Conservation (phyloP, 2,329 filamentous ascomycete genomes). For the Trichoderma simmonsii region DNA sequence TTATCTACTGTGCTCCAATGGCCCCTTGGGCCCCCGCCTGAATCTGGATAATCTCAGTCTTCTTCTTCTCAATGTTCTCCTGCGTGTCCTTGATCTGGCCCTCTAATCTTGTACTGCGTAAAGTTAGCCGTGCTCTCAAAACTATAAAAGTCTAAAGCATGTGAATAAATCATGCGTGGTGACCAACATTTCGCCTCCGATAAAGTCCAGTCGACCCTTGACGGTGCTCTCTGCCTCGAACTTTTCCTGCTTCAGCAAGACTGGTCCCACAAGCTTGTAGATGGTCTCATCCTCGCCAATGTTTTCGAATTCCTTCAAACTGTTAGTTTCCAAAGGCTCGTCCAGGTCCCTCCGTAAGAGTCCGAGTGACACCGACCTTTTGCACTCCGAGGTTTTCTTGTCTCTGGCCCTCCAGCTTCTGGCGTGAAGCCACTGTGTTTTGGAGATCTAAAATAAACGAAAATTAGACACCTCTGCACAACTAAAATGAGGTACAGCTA, state of each 20-base stretch:
- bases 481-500: neutral
- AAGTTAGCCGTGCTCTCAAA: slow-evolving; percentile 17
- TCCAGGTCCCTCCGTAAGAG: neutral
- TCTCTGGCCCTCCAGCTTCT: slow-evolving; percentile 90
- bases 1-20: slow-evolving; percentile 28
- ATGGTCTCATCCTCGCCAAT: slow-evolving; percentile 81
- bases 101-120: slow-evolving; percentile 41
- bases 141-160: neutral
- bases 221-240: slow-evolving; percentile 87
- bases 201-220: slow-evolving; percentile 86
- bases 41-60: slow-evolving; percentile 56
- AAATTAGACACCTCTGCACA: neutral
- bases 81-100: slow-evolving; percentile 54
- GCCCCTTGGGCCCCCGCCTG: slow-evolving; percentile 50
- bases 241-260: slow-evolving; percentile 92
- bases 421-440: slow-evolving; percentile 69
- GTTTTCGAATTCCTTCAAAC: slow-evolving; percentile 69
- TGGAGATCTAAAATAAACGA: slow-evolving; percentile 64
- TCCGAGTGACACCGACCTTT: slow-evolving; percentile 50
- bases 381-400: slow-evolving; percentile 90
- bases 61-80: slow-evolving; percentile 56
- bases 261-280: slow-evolving; percentile 92
- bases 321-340: slow-evolving; percentile 20
- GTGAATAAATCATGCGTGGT: neutral
- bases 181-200: slow-evolving; percentile 84